Conservation (phyloP, 352 stramenopile species). For the Globisporangium carolinianum region DNA sequence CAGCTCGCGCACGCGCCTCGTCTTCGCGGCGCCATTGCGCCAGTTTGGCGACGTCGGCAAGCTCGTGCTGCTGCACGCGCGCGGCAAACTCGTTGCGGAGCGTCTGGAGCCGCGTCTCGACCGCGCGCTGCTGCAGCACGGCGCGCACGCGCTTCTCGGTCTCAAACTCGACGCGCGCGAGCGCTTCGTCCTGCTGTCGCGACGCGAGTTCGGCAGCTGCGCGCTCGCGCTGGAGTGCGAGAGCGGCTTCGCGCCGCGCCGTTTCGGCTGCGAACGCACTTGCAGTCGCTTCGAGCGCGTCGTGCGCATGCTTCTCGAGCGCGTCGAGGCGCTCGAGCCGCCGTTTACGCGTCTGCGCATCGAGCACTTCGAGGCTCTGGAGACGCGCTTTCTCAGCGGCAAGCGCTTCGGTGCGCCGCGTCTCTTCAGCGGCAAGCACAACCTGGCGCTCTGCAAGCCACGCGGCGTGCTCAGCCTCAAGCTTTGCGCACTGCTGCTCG, state of each 20-base stretch:
- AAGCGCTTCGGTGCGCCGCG: constrained; percentile 46
- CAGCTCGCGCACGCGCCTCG: constrained; percentile 30
- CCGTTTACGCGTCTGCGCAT: constrained; percentile 58
- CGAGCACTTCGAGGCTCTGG: constrained; percentile 58
- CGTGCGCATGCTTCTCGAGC: constrained; percentile 51
- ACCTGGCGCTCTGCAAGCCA: constrained; percentile 60
- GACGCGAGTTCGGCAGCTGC: constrained; percentile 63
- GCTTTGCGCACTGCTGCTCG: constrained; percentile 35
- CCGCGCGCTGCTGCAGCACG: constrained; percentile 53
- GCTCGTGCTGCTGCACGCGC: constrained; percentile 60
- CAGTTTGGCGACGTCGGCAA: constrained; percentile 62
- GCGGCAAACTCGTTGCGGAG: constrained; percentile 71
- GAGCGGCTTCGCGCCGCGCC: constrained; percentile 38
- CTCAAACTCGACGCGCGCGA: constrained; percentile 67
- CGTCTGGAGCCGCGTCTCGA: constrained; percentile 57
- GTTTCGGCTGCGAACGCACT: constrained; percentile 60
- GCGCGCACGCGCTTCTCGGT: constrained; percentile 50
- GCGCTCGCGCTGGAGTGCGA: constrained; percentile 51
- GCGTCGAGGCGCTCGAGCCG: constrained; percentile 50
- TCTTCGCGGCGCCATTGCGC: constrained; percentile 72
- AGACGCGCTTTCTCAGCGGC: constrained; percentile 59
- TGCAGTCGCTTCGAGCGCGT: constrained; percentile 58
- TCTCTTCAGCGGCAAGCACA: constrained; percentile 56
- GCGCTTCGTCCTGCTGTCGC: constrained; percentile 69
- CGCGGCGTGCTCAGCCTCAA: constrained; percentile 54